Evolutionary conservation across 2,329 filamentous ascomycete genomes (phyloP).

Genomic region (Aspergillus aculeatinus): DNA sequence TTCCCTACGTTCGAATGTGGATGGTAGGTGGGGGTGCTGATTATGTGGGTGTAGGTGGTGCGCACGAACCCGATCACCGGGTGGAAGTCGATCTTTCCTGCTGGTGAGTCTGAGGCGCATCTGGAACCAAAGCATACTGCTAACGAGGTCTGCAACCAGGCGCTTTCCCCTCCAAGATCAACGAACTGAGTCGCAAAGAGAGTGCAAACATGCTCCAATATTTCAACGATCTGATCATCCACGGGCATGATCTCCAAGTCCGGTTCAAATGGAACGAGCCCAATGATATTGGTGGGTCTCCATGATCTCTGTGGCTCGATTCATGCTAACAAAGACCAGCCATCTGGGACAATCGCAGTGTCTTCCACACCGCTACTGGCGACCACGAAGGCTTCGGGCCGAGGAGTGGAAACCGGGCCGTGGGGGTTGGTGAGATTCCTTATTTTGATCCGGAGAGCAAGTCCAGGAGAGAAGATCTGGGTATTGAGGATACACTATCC

Average conservation of each 20-base stretch:
- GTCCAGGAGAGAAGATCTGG: constrained; percentile 21
- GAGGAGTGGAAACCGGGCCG: constrained; percentile 89
- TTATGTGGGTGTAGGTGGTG: constrained; percentile 39
- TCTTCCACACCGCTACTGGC: constrained; percentile 39
- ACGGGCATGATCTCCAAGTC: constrained; percentile 55
- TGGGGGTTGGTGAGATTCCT: constrained; percentile 86
- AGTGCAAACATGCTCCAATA: constrained; percentile 44
- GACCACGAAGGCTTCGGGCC: constrained; percentile 48
- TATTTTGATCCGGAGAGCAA: constrained; percentile 19
- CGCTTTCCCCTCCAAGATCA: constrained; percentile 43
- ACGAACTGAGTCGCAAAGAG: constrained; percentile 47
- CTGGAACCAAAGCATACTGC: neutral
- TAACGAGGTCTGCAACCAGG: constrained; percentile 23
- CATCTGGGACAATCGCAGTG: constrained; percentile 21
- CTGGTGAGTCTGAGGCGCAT: constrained; percentile 21
- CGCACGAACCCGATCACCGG: constrained; percentile 64
- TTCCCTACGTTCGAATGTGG: neutral
- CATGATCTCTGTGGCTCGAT: neutral
- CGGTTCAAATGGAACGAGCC: constrained; percentile 51
- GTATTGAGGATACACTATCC: constrained; percentile 18
- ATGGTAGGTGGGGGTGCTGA: neutral
- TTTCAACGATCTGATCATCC: constrained; percentile 45
- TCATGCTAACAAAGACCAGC: neutral
- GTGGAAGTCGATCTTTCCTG: constrained; percentile 58
- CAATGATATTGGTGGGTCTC: constrained; percentile 46